Evolutionary conservation across 2,329 filamentous ascomycete species (phyloP).

Genomic region (Colletotrichum musicola): DNA sequence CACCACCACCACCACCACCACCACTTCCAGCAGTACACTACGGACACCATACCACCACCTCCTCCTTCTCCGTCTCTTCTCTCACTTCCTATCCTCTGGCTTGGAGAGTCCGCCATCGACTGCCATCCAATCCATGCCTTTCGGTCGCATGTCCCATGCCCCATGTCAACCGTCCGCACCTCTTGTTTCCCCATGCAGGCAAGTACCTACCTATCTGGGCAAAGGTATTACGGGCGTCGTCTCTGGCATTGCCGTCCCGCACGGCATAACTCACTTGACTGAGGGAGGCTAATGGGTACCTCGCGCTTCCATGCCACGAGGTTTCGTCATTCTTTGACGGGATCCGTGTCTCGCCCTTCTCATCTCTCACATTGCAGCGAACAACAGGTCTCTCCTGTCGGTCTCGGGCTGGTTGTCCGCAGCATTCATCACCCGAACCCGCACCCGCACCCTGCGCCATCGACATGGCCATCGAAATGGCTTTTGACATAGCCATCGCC

Average conservation of each 20-base stretch:
- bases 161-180: neutral
- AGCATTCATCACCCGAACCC: too few relatives aligned
- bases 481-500: too few relatives aligned
- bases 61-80: too few relatives aligned
- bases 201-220: neutral
- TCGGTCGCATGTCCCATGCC: too few relatives aligned
- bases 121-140: too few relatives aligned
- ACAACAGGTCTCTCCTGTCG: neutral
- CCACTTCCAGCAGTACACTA: neutral
- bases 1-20: neutral
- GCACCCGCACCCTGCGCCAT: neutral
- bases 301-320: neutral
- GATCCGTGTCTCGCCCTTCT: slow-evolving; percentile 16
- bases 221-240: too few relatives aligned
- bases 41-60: too few relatives aligned
- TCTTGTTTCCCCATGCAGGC: neutral
- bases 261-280: neutral
- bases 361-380: slow-evolving; percentile 24
- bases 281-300: neutral
- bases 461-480: neutral
- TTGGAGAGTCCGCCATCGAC: too few relatives aligned
- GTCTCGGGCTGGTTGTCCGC: neutral
- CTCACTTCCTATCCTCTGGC: too few relatives aligned
- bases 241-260: neutral
- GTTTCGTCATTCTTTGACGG: slow-evolving; percentile 10